Evolutionary conservation across 805 yeast genomes (phyloP).

Genomic region (Tetrapisispora phaffii): DNA sequence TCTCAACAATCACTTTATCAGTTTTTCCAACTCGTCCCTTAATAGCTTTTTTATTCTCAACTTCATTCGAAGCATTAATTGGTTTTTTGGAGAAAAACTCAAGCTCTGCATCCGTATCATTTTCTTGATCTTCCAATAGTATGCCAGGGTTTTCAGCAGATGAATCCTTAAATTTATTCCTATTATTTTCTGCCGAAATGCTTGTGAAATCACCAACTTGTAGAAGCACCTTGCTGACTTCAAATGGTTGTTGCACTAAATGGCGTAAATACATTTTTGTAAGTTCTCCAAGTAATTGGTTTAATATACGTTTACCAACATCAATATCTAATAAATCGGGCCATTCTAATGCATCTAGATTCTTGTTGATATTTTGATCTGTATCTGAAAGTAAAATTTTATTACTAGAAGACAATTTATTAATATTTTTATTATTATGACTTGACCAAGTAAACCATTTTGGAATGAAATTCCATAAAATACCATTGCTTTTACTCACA

Average conservation of each 20-base stretch:
- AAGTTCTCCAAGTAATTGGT: slow-evolving; percentile 51
- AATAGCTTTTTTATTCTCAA: background rate
- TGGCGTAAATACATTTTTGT: slow-evolving; percentile 59
- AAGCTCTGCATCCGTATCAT: slow-evolving; percentile 19
- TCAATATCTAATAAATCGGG: slow-evolving; percentile 53
- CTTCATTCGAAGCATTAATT: background rate
- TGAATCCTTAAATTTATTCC: background rate
- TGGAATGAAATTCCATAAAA: slow-evolving; percentile 6
- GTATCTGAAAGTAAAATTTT: background rate
- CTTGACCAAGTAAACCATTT: background rate
- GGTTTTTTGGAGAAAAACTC: slow-evolving; percentile 9
- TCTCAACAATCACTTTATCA: slow-evolving; percentile 13
- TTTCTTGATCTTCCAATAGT: slow-evolving; percentile 9
- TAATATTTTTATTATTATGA: background rate
- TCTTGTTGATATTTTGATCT: slow-evolving; percentile 9
- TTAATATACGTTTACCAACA: slow-evolving; percentile 47
- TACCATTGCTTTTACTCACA: slow-evolving; percentile 2
- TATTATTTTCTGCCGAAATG: background rate
- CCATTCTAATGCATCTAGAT: slow-evolving; percentile 45
- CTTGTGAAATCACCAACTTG: slow-evolving; percentile 64
- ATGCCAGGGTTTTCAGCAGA: slow-evolving; percentile 4
- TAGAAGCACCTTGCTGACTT: slow-evolving; percentile 62
- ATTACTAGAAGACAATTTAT: background rate
- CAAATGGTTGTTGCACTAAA: slow-evolving; percentile 78
- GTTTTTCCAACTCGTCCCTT: background rate